Evolutionary conservation across 768 basidiomycete species (phyloP).

Genomic region (Collybiopsis luxurians): DNA sequence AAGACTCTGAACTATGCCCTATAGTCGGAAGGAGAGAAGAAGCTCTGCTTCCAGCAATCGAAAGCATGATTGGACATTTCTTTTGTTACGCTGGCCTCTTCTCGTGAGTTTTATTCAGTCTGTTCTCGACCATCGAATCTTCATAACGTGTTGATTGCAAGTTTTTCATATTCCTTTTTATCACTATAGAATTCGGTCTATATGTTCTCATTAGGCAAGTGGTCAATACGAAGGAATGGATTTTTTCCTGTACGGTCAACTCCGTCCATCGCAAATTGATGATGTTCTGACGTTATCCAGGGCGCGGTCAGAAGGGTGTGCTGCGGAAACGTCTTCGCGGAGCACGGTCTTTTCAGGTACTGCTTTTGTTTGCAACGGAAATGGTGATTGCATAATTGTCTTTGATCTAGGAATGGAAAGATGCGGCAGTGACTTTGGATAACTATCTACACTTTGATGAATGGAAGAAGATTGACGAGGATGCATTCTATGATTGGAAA

Average conservation of each 20-base stretch:
- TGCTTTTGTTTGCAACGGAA: conserved; percentile 6
- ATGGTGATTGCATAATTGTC: background rate
- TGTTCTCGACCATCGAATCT: background rate
- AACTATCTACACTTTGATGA: conserved; percentile 79
- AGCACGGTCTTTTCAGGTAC: conserved; percentile 70
- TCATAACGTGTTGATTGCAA: conserved; percentile 24
- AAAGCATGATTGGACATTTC: conserved; percentile 71
- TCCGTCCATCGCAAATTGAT: conserved; percentile 3
- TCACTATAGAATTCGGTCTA: conserved; percentile 77
- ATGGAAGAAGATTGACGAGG: conserved; percentile 89
- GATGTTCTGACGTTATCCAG: conserved; percentile 32
- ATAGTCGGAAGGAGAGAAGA: conserved; percentile 28
- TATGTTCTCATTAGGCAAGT: conserved; percentile 89
- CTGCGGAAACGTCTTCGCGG: conserved; percentile 74
- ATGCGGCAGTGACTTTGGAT: conserved; percentile 75
- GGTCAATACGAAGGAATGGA: conserved; percentile 93
- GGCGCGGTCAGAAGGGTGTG: conserved; percentile 82
- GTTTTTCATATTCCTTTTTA: conserved; percentile 82
- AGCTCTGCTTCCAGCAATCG: conserved; percentile 11
- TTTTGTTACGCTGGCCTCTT: conserved; percentile 84
- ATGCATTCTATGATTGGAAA: conserved; percentile 89
- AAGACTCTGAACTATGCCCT: too few relatives aligned
- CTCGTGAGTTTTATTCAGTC: conserved; percentile 47
- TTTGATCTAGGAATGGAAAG: conserved; percentile 80
- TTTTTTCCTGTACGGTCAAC: conserved; percentile 70